Conservation (phyloP, 352 stramenopile genomes). For the Stramenopiles sp. region DNA sequence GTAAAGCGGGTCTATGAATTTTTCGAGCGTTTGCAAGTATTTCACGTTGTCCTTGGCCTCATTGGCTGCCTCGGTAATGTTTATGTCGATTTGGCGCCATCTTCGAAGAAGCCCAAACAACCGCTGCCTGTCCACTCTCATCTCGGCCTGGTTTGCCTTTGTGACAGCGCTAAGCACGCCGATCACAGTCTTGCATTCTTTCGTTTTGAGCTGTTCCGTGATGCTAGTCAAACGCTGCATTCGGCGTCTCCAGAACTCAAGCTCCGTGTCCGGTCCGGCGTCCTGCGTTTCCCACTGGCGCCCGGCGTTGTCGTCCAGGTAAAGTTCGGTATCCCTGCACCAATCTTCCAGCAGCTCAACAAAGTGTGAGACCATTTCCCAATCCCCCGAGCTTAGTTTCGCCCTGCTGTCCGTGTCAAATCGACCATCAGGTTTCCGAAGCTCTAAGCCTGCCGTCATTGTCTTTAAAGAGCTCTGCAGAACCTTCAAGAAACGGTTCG, state of each 20-base stretch:
- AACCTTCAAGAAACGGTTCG: conserved; percentile 51
- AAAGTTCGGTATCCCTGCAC: conserved; percentile 81
- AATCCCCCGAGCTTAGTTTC: conserved; percentile 33
- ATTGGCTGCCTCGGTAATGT: conserved; percentile 89
- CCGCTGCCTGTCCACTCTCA: too few relatives aligned
- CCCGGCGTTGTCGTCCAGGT: conserved; percentile 64
- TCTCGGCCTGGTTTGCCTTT: conserved; percentile 62
- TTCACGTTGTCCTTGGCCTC: conserved; percentile 98
- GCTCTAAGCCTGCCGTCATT: conserved; percentile 57
- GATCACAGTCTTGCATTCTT: conserved; percentile 60
- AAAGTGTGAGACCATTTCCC: conserved; percentile 70
- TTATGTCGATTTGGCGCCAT: conserved; percentile 97
- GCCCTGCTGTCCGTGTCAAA: conserved; percentile 38
- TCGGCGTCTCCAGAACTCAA: conserved; percentile 83
- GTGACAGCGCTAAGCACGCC: conserved; percentile 49
- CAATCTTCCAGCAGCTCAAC: conserved; percentile 88
- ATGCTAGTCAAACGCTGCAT: conserved; percentile 97
- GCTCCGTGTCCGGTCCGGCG: conserved; percentile 78
- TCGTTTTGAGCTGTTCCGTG: conserved; percentile 90
- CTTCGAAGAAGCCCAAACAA: conserved; percentile 70
- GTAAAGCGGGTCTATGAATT: conserved; percentile 72
- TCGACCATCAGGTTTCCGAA: conserved; percentile 55
- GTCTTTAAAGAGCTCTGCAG: conserved; percentile 65
- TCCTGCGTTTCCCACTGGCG: conserved; percentile 41
- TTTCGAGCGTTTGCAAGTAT: conserved; percentile 92